Base-by-base conservation (phyloP, 2,329 filamentous ascomycete genomes). In the Fusarium incarnatum region DNA sequence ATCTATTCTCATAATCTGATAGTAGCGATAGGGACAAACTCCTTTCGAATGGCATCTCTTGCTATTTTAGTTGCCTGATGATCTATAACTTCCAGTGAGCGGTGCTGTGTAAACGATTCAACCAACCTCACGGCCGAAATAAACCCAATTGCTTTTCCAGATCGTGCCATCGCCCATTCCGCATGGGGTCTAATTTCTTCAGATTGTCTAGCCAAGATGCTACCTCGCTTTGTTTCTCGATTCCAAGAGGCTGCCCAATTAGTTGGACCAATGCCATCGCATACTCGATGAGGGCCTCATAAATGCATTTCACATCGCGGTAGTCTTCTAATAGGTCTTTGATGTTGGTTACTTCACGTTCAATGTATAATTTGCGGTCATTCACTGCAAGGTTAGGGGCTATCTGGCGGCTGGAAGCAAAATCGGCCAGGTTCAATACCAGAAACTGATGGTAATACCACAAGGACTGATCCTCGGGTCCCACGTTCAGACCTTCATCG, bases 361-460 rank as follows among this genome's bases (percentile, higher is more conserved):
- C 83, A 11, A 97, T 81, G 74, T 94, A 94, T 5, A 83, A 79
- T 34, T 88, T 78, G 49, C 92, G 88, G 59, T 95, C 88, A 11
- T 86, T 81, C 8, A 83, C 77, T 3, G 85, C 85, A 30, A 97
- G 81, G 40, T 88, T 84, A 1, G 89, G 88, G 16, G 90, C 86
- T 72, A 97, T 91, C 12, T 87, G 87, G 22, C 85, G 81, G 5
- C 82, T 77, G 16, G 83, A 81, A 16, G 78, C 82, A 50, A 81
- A 82, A 74, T 83, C 85, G 55, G 86, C 83, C 73, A 92, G 83
- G 76, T 90, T 91, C 64, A 89, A 87, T 82, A 98, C 89, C 60
- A 98, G 83, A 76, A 91, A 97, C 73, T 96, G 92, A 79, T 98
- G 94, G 77, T 99, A 98, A 80, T 97, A 97, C 94, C 96, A 99